Percentiles rank a stretch among this genome's conserved stretches.
Evolutionary conservation across 169 alveolate genomes (phyloP).

Genomic region (Cryptosporidium meleagridis): DNA sequence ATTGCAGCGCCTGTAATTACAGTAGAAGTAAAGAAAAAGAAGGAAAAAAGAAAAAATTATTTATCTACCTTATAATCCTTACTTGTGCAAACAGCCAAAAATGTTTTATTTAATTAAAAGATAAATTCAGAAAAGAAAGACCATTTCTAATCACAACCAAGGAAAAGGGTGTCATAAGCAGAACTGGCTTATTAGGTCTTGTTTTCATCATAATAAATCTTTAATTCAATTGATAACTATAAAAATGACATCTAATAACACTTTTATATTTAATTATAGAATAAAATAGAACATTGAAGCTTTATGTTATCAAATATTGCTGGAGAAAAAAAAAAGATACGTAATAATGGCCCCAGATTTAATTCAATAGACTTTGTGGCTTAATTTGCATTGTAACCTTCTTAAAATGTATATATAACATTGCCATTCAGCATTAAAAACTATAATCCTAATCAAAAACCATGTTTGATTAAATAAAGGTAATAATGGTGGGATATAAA

Average conservation of each 20-base stretch:
- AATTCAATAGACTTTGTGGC: not conserved
- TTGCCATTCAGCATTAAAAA: not conserved
- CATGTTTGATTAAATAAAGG: not conserved
- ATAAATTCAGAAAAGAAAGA: conserved; percentile 54
- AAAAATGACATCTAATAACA: not conserved
- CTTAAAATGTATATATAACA: too few species aligned
- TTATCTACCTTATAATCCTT: not conserved
- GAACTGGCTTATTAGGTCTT: conserved; percentile 75
- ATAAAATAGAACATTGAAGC: too few species aligned
- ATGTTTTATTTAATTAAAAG: not conserved
- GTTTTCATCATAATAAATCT: conserved; percentile 51
- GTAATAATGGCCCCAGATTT: too few species aligned
- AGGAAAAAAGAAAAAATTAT: not conserved
- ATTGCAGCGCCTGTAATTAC: too few species aligned
- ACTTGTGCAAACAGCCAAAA: not conserved
- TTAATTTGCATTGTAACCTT: too few species aligned
- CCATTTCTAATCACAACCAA: conserved; percentile 68
- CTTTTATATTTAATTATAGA: not conserved
- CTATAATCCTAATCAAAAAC: not conserved
- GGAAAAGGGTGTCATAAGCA: conserved; percentile 70
- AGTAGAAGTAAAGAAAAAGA: not conserved
- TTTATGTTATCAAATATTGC: not conserved
- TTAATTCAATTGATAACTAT: not conserved
- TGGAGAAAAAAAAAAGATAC: too few species aligned
- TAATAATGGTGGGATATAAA: not conserved